Percentiles rank a stretch among this genome's conserved stretches.
These are phyloP conservation scores for Halteria grandinella DNA, from an alignment of 73 alveolate genomes.

Conservation along the genomic window DNA sequence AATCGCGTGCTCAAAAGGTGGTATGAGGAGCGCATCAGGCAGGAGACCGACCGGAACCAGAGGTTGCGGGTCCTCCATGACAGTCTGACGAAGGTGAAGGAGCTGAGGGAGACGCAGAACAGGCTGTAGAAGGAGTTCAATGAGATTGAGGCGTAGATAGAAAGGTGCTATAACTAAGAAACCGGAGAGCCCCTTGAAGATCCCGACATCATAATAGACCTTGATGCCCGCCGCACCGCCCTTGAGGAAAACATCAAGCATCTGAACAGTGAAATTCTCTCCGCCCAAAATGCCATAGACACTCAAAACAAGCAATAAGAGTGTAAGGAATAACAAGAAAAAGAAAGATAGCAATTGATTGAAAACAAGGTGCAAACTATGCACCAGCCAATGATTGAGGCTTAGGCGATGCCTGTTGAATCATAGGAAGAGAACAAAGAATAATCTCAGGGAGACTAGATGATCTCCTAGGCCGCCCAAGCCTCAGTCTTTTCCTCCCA, in stretches of 20 bases:
- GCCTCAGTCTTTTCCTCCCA: slow-evolving; percentile 22
- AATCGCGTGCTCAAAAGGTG: slow-evolving; percentile 48
- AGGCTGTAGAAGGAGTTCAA: neutral
- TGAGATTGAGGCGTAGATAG: neutral
- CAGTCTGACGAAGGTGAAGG: slow-evolving; percentile 23
- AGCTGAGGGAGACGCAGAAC: slow-evolving; percentile 2
- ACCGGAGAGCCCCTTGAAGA: neutral
- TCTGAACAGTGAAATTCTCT: neutral
- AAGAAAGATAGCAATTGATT: neutral
- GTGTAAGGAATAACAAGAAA: neutral
- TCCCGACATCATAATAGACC: no score
- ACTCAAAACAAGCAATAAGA: neutral
- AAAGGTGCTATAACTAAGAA: slow-evolving; percentile 8
- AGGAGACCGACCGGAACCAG: slow-evolving; percentile 32
- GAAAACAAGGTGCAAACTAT: no score
- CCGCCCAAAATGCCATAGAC: neutral
- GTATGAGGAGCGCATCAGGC: slow-evolving; percentile 24
- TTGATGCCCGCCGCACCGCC: no score
- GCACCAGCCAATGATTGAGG: no score
- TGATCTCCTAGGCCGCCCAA: neutral
- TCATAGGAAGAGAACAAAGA: neutral
- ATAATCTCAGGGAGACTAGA: neutral
- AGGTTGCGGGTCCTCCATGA: slow-evolving; percentile 43
- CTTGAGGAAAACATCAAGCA: neutral
- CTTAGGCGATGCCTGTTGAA: no score